Conservation (phyloP, 83 land plant species). For the Diphasiastrum complanatum region DNA sequence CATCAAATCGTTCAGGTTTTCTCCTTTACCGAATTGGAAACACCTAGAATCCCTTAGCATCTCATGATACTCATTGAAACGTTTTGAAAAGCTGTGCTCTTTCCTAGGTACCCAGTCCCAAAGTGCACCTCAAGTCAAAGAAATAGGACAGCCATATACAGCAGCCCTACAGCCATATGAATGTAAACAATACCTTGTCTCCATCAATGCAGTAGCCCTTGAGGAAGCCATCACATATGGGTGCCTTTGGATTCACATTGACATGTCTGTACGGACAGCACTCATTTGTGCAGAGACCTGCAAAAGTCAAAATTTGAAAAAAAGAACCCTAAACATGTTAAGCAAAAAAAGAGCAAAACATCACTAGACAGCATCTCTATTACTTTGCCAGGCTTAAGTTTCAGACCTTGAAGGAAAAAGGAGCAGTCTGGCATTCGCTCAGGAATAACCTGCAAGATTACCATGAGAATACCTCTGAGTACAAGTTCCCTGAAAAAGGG, state of each 20-base stretch:
- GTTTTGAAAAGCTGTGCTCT: too few relatives aligned
- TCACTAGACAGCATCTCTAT: too few relatives aligned
- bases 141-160: too few relatives aligned
- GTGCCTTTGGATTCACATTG: slow-evolving; percentile 76
- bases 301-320: not conserved
- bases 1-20: not conserved
- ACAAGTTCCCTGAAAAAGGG: not conserved
- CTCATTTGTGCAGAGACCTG: slow-evolving; percentile 86
- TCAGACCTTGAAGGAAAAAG: slow-evolving; percentile 74
- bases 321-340: too few relatives aligned
- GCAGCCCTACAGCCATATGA: not conserved
- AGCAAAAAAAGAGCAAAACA: too few relatives aligned
- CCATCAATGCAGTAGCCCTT: slow-evolving; percentile 92
- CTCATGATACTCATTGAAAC: too few relatives aligned
- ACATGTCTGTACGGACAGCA: slow-evolving; percentile 94
- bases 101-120: too few relatives aligned
- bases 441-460: slow-evolving; percentile 70
- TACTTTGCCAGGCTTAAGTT: not conserved
- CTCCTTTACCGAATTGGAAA: too few relatives aligned
- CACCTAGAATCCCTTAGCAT: too few relatives aligned
- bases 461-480: not conserved
- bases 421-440: slow-evolving; percentile 99
- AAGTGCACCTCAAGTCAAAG: too few relatives aligned
- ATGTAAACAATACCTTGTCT: slow-evolving; percentile 53
- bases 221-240: slow-evolving; percentile 91